phyloP scores from a whole-genome alignment of 1,284 basidiomycete species.

The Meira miltonrushii region DNA sequence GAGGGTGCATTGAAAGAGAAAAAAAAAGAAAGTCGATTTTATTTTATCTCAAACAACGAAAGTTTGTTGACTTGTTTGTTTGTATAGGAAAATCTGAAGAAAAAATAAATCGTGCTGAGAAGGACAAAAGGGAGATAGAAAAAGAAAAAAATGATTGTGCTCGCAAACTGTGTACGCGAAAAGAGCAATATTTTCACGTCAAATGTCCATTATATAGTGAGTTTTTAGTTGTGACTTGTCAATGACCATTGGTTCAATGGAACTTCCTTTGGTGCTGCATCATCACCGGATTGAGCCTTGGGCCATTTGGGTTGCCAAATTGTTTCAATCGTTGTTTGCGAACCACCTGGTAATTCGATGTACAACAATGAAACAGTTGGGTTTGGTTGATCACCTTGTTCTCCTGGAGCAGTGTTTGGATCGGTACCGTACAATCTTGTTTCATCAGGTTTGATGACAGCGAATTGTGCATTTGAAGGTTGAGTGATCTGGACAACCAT shows the following conservation, averaged over 20 bases:
- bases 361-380: constrained; percentile 71
- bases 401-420: constrained; percentile 60
- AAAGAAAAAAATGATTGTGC: constrained; percentile 1
- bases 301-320: constrained; percentile 52
- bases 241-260: constrained; percentile 42
- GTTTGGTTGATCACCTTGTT: constrained; percentile 66
- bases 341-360: constrained; percentile 59
- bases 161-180: no score
- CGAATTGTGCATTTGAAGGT: constrained; percentile 17
- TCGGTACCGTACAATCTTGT: constrained; percentile 66
- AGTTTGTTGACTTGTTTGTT: no score
- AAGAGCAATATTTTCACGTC: background rate
- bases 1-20: no score
- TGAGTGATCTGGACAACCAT: constrained; percentile 60
- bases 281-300: constrained; percentile 29
- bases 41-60: no score
- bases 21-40: no score
- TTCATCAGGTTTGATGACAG: constrained; percentile 18
- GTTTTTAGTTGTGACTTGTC: constrained; percentile 36
- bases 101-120: background rate
- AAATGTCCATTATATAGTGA: background rate
- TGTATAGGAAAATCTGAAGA: background rate
- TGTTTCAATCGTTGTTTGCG: constrained; percentile 57
- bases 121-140: background rate
- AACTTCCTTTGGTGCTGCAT: constrained; percentile 37